Evolutionary conservation across 2,329 filamentous ascomycete species (phyloP).

Genomic region (Pezicula carpinea): DNA sequence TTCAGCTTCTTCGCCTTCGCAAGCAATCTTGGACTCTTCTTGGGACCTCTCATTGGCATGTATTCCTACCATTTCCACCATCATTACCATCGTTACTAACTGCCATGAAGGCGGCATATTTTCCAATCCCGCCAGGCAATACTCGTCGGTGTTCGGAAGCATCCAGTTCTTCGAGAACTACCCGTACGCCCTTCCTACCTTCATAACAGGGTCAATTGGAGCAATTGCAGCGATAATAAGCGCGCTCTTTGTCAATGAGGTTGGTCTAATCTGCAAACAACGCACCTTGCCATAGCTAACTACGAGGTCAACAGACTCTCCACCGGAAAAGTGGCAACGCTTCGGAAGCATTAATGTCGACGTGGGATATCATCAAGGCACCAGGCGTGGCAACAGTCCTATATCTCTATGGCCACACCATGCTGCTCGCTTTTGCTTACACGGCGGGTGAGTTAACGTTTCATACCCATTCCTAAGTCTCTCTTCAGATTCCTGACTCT

Average conservation of each 20-base stretch:
- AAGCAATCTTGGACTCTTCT: slow-evolving; percentile 68
- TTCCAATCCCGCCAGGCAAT: slow-evolving; percentile 62
- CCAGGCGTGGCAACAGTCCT: slow-evolving; percentile 65
- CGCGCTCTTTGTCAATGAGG: slow-evolving; percentile 56
- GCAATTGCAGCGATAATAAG: slow-evolving; percentile 46
- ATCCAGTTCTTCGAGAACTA: slow-evolving; percentile 56
- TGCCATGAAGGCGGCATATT: slow-evolving; percentile 54
- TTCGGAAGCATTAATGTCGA: slow-evolving; percentile 33
- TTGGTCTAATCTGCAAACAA: slow-evolving; percentile 3
- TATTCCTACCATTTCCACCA: slow-evolving; percentile 40
- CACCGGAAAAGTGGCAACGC: slow-evolving; percentile 21
- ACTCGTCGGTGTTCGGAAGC: slow-evolving; percentile 50
- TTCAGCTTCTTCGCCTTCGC: slow-evolving; percentile 76
- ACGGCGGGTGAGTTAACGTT: slow-evolving; percentile 44
- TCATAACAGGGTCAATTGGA: slow-evolving; percentile 52
- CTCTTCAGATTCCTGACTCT: neutral
- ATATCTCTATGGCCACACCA: slow-evolving; percentile 59
- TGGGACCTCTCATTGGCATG: slow-evolving; percentile 50
- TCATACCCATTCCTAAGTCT: neutral
- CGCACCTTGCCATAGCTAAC: neutral
- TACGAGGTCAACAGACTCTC: slow-evolving; percentile 37
- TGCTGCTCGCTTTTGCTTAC: slow-evolving; percentile 66
- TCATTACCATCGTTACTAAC: slow-evolving; percentile 6
- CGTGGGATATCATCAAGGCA: slow-evolving; percentile 50
- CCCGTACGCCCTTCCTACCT: slow-evolving; percentile 61